phyloP scores from a whole-genome alignment of 2,329 filamentous ascomycete genomes.

The Epicoccum sorghinum region DNA sequence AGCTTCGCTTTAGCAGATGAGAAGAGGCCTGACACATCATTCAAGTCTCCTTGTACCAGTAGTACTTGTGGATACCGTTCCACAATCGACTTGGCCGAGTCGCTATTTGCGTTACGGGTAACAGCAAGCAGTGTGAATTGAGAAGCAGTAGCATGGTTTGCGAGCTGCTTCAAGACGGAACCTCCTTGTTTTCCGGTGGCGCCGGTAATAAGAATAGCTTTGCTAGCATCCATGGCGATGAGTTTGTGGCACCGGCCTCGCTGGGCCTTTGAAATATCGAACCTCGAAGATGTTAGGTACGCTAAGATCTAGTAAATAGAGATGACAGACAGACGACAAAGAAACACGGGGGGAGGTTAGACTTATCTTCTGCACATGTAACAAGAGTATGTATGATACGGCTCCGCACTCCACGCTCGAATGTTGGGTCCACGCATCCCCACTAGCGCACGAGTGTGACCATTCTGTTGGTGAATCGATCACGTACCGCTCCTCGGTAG shows the following conservation, averaged over 20 bases:
- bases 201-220: slow-evolving; percentile 52
- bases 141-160: slow-evolving; percentile 40
- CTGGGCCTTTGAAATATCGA: too few species aligned
- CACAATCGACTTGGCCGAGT: slow-evolving; percentile 57
- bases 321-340: background rate
- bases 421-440: slow-evolving; percentile 8
- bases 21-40: slow-evolving; percentile 60
- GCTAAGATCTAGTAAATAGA: too few species aligned
- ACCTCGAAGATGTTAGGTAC: too few species aligned
- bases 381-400: slow-evolving; percentile 4
- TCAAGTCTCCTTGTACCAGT: slow-evolving; percentile 64
- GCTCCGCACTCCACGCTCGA: slow-evolving; percentile 13
- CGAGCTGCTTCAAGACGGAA: slow-evolving; percentile 51
- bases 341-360: background rate
- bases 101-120: slow-evolving; percentile 62
- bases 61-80: slow-evolving; percentile 56
- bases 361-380: background rate
- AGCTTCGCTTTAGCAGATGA: slow-evolving; percentile 48
- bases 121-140: slow-evolving; percentile 63
- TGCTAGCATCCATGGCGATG: slow-evolving; percentile 40
- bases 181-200: slow-evolving; percentile 57
- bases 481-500: slow-evolving; percentile 8
- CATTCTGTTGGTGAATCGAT: slow-evolving; percentile 2
- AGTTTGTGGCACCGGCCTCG: slow-evolving; percentile 8
- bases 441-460: slow-evolving; percentile 4